Evolutionary conservation across 257 asterid species (phyloP).

Genomic region (Solanum sejunctum): DNA sequence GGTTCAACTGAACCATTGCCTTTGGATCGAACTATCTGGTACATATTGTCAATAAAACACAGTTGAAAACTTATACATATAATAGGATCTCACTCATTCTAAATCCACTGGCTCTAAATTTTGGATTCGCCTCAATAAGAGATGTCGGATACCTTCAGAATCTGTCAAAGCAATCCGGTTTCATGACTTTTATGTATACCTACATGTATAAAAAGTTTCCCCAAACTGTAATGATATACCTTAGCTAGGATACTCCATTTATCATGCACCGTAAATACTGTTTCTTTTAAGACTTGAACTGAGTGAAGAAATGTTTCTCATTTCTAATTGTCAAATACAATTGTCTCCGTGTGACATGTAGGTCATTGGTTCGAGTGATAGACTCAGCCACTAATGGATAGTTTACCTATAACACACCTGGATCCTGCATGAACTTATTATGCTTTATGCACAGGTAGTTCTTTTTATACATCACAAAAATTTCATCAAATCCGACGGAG

Average conservation of each 20-base stretch:
- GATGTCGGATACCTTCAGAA: background rate
- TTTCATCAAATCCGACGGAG: background rate
- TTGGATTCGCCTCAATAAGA: background rate
- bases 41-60: background rate
- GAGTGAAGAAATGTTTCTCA: background rate
- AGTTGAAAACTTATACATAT: background rate
- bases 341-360: background rate
- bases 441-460: background rate
- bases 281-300: background rate
- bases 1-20: background rate
- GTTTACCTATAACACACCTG: background rate
- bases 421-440: background rate
- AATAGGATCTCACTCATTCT: background rate
- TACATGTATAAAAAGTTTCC: background rate
- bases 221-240: background rate
- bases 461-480: background rate
- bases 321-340: background rate
- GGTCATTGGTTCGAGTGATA: background rate
- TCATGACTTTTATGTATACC: background rate
- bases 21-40: background rate
- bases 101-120: background rate
- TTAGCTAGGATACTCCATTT: background rate
- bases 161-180: background rate
- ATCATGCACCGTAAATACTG: background rate
- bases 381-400: background rate